Evolutionary conservation across 495 filamentous ascomycete species (phyloP), one percentile per base, ranked within the genome.

Genomic region (Aspergillus conjunctus): DNA sequence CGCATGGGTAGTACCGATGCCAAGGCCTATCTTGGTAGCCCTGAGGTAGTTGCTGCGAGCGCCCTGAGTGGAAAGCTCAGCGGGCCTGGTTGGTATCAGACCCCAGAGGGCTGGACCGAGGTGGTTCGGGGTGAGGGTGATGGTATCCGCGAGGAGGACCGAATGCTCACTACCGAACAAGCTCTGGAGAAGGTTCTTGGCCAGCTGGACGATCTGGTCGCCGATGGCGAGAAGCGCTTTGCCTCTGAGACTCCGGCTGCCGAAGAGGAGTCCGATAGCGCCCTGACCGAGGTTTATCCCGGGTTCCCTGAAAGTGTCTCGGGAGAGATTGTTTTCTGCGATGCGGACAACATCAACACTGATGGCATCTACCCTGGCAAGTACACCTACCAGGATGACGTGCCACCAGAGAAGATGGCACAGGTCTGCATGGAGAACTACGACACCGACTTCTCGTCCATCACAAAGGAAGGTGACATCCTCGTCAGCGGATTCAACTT

Each of bases 381-480:
- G 70, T 83, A 89, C 70, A 80, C 97, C 11, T 77, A 91, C 0
- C 73, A 68, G 1, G 85, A 88, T 46, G 85, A 85, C 51, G 96
- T 97, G 91, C 90, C 91, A 0, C 48, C 67, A 0, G 85, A 88
- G 45, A 86, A 83, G 30, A 97, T 97, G 93, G 91, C 92, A 0
- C 71, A 88, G 63, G 92, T 93, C 1, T 91, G 88, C 72, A 96
- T 98, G 91, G 79, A 85, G 64, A 98, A 98, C 78, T 98, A 96
- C 75, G 93, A 98, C 71, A 65, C 80, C 0, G 56, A 71, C 5
- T 97, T 98, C 71, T 63, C 75, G 5, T 56, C 68, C 0, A 75
- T 87, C 39, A 85, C 88, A 21, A 79, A 81, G 50, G 60, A 78
- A 0, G 86, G 85, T 15, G 93, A 97, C 66, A 88, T 97, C 62